Base-by-base conservation (phyloP, 139 green algal species). In the Raphidocelis subcapitata region DNA sequence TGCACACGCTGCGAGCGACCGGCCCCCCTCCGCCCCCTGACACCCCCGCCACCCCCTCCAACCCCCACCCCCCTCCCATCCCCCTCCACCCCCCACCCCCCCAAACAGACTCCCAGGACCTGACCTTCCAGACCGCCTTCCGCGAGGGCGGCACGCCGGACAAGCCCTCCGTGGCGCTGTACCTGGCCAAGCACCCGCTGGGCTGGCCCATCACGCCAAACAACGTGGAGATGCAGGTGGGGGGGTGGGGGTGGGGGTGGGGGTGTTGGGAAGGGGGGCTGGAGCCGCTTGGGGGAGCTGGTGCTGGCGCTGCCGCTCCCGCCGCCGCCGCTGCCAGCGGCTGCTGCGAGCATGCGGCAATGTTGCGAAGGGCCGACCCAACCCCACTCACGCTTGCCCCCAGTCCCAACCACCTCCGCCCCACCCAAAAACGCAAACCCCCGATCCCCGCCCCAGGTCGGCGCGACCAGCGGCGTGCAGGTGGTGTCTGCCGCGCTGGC, bases 61-160 rank as follows among this genome's bases (percentile, higher is more conserved):
- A 18, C 18, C 49, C 49, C 49, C 20, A 18, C 20, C 18, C 18
- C 49, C 18, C 49, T 57, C 49, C 69, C 60, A 67, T 75, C 49
- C 69, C 21, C 46, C 49, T 14, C 62, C 35, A 5, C 31, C 51
- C 33, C 56, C 46, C 35, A 29, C 33, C 67, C 54, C 31, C 55
- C 12, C 29, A 65, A 51, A 28, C 64, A 70, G 55, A 65, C 24
- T 82, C 85, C 37, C 72, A 86, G 3, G 36, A 89, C 55, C 71
- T 91, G 3, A 81, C 74, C 29, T 91, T 88, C 66, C 85, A 91
- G 76, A 85, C 85, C n/a, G 85, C 85, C 12, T 91, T 91, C 76
- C 66, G 85, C 20, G 80, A 91, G 72, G 72, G 72, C 14, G 62
- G 51, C 37, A 78, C 52, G 5, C 75, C 75, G 28, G 76, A 84